Evolutionary conservation across 129 eudicot species (phyloP).

Genomic region (Apium graveolens): DNA sequence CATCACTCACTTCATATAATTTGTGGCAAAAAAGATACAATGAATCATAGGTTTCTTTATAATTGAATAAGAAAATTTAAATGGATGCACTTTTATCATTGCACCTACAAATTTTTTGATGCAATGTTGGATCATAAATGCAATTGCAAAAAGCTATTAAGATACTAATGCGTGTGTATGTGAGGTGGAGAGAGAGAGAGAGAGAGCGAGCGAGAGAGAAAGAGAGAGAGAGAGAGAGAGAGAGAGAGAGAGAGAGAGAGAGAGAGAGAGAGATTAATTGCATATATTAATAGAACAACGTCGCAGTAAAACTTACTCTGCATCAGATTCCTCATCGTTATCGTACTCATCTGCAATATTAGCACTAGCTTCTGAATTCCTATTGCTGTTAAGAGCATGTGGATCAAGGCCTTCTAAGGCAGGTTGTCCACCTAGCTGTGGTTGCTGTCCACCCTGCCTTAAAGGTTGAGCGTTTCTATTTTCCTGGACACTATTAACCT

Average conservation of each 20-base stretch:
- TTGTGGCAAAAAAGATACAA: no score
- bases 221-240: no score
- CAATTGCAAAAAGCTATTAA: background rate
- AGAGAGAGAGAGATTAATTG: background rate
- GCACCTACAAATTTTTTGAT: background rate
- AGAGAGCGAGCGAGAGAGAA: no score
- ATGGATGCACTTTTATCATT: background rate
- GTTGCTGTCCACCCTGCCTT: slow-evolving; percentile 57
- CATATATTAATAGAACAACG: background rate
- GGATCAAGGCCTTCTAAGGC: slow-evolving; percentile 32
- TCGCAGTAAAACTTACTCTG: slow-evolving; percentile 52
- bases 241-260: background rate
- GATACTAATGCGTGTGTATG: background rate
- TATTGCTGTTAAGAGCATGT: slow-evolving; percentile 37
- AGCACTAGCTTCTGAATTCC: slow-evolving; percentile 30
- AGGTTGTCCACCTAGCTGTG: slow-evolving; percentile 37
- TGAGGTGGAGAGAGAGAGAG: no score
- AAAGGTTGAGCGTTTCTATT: slow-evolving; percentile 49
- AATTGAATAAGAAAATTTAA: background rate
- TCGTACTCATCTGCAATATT: slow-evolving; percentile 38
- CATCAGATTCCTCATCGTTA: slow-evolving; percentile 52
- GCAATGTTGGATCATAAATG: slow-evolving; percentile 1
- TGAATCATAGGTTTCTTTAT: background rate
- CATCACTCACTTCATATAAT: no score
- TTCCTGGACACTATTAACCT: slow-evolving; percentile 49